Evolutionary conservation across 192 early-diverging fungal genomes (phyloP).

Genomic region (Entomortierella lignicola): DNA sequence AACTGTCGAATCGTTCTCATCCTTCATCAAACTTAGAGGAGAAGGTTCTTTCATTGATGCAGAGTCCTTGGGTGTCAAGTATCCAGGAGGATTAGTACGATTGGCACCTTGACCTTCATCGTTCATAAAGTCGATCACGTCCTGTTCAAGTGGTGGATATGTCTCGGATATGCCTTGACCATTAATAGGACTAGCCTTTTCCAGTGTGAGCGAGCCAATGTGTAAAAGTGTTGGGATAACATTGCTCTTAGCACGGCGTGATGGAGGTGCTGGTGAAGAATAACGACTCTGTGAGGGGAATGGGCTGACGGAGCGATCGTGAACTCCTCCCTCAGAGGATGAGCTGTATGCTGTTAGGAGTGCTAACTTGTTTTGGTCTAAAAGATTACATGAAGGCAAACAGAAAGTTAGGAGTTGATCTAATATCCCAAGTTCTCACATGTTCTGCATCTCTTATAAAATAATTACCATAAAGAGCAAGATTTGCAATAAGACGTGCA

Average conservation of each 20-base stretch:
- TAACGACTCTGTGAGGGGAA: conserved; percentile 11
- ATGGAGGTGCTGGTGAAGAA: conserved; percentile 23
- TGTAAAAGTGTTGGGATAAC: conserved; percentile 33
- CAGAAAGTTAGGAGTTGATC: too few relatives aligned
- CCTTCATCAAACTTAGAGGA: neutral
- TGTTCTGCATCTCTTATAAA: neutral
- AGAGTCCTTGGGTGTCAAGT: conserved; percentile 24
- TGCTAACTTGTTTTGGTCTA: conserved; percentile 51
- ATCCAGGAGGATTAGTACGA: neutral
- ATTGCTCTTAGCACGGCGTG: conserved; percentile 46
- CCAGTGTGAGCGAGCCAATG: conserved; percentile 35
- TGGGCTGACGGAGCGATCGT: neutral
- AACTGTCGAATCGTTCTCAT: neutral
- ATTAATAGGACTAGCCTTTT: neutral
- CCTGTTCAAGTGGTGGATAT: neutral
- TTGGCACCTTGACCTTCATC: conserved; percentile 8
- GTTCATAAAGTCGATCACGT: conserved; percentile 50
- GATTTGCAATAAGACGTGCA: conserved; percentile 64
- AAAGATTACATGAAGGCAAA: neutral
- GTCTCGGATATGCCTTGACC: neutral
- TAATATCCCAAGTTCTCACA: too few relatives aligned
- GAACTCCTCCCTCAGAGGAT: neutral
- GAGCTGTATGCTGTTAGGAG: conserved; percentile 26
- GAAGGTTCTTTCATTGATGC: conserved; percentile 7
- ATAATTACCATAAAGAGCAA: conserved; percentile 62